Evolutionary conservation across 176 grass and related monocot species (phyloP).

Genomic region (Oryza nivara): DNA sequence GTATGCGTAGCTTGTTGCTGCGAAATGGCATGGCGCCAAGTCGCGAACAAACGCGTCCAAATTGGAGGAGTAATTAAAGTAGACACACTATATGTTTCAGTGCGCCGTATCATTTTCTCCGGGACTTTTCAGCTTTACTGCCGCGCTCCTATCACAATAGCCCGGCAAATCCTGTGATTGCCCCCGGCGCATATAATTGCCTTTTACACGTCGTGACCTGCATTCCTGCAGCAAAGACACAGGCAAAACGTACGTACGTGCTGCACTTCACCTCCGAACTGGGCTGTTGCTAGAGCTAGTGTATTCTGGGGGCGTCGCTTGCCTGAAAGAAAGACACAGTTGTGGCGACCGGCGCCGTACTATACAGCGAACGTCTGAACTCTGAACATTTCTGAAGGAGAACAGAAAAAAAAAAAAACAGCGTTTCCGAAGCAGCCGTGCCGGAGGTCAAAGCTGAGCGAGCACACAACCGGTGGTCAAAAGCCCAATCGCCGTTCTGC

Average conservation of each 20-base stretch:
- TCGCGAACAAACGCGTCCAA: neutral
- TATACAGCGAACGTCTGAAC: neutral
- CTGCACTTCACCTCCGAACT: neutral
- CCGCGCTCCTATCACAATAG: neutral
- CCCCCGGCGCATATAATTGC: neutral
- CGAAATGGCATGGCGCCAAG: neutral
- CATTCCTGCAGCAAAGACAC: no score
- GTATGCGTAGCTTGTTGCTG: no score
- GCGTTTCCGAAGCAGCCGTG: neutral
- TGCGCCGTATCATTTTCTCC: neutral
- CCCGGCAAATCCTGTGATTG: neutral
- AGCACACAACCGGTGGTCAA: constrained; percentile 38
- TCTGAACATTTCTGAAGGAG: neutral
- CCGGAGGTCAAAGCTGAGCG: constrained; percentile 14
- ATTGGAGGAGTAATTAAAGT: neutral
- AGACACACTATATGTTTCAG: neutral
- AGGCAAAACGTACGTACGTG: neutral
- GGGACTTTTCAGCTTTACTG: neutral
- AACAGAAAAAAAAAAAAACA: neutral
- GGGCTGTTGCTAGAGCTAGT: neutral
- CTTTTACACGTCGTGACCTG: neutral
- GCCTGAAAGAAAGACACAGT: neutral
- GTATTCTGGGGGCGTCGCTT: neutral
- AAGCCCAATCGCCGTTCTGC: constrained; percentile 37
- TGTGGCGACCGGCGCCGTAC: neutral